phyloP scores from a whole-genome alignment of 306 rosid species.

The Gillenia trifoliata region DNA sequence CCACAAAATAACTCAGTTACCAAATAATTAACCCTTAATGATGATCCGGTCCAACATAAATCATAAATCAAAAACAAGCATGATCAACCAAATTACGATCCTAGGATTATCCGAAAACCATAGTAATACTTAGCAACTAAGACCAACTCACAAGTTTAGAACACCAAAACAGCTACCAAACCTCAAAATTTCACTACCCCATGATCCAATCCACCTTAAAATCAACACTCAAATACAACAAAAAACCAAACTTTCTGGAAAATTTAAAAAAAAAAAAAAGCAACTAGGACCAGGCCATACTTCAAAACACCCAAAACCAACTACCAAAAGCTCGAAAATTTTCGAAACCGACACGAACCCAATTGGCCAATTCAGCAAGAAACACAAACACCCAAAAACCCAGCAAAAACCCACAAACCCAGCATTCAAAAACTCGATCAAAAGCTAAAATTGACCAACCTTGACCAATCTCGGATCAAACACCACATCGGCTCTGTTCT shows the following conservation, averaged over 20 bases:
- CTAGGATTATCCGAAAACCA: background rate
- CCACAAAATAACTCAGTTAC: background rate
- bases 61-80: background rate
- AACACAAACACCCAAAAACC: background rate
- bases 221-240: background rate
- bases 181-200: conserved; percentile 5
- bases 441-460: conserved; percentile 39
- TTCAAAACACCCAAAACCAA: conserved; percentile 7
- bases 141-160: no score
- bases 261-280: background rate
- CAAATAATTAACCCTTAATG: background rate
- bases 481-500: conserved; percentile 86
- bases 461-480: conserved; percentile 63
- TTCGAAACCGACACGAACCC: background rate
- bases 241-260: background rate
- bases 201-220: background rate
- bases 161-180: background rate
- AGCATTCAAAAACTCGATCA: background rate
- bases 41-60: background rate
- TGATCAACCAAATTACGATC: background rate
- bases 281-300: background rate
- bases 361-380: background rate
- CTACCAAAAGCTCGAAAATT: background rate
- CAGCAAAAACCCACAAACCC: background rate
- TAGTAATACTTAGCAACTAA: background rate